Evolutionary conservation across 768 basidiomycete genomes (phyloP), one percentile per base, ranked within the genome.

Genomic region (Tylopilus plumbeoviolaceoides): DNA sequence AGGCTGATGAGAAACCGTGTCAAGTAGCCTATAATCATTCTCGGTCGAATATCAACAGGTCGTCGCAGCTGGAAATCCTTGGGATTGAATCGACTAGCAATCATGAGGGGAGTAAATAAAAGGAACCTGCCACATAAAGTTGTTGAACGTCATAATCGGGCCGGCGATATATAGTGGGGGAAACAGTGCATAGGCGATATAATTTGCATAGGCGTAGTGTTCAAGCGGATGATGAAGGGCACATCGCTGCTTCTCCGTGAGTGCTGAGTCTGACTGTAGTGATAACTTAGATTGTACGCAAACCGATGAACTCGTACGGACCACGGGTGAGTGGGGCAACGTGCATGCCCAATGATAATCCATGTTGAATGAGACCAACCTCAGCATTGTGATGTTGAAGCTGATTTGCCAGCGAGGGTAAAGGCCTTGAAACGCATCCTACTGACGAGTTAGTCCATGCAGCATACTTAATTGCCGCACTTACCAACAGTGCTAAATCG

Each of bases 311-410:
- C 21, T 7, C 36, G 11, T 18, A 68, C 75, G 57, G 54, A 81
- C 84, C 63, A 83, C 75, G 35, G 63, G 44, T 15, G 70, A 60
- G n/a, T 66, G 70, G 21, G 62, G 60, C 5, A 67, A 59, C 12
- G 67, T 74, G 59, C 75, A 81, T 5, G 90, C 82, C 95, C 95
- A 98, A 60, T 91, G 83, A 63, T 87, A 87, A 65, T 99, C 97
- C 82, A 95, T 83, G 56, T 84, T 88, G 74, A 93, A 99, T 0
- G 94, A 95, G 7, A 99, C 78, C 14, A 98, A 77, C 30, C 95
- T 83, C 39, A 98, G 77, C 88, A 95, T 95, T 3, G 94, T 93
- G 59, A 98, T 93, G 68, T 98, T 98, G 76, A 95, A 98, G 59
- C 75, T 81, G 60, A 98, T 77, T 59, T 98, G 83, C 97, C 97